phyloP scores from a whole-genome alignment of 148 eudicot genomes.

The Chenopodium berlandieri region DNA sequence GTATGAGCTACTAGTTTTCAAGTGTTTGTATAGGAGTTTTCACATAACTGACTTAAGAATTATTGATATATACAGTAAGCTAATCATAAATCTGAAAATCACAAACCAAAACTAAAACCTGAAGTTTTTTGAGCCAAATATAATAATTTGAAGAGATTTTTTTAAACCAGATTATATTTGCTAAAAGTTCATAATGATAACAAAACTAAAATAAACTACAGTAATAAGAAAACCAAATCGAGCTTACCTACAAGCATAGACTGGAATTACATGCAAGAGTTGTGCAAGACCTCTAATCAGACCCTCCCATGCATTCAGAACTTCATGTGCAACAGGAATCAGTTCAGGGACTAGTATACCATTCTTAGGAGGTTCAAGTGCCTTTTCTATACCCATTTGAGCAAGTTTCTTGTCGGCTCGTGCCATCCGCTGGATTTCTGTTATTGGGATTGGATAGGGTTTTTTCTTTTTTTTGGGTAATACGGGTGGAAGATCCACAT shows the following conservation, averaged over 20 bases:
- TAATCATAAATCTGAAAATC: background rate
- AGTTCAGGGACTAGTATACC: conserved; percentile 75
- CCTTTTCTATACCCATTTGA: conserved; percentile 74
- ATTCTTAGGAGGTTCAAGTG: conserved; percentile 84
- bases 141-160: background rate
- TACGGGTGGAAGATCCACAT: conserved; percentile 83
- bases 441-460: conserved; percentile 85
- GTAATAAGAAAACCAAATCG: background rate
- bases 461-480: conserved; percentile 83
- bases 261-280: conserved; percentile 80
- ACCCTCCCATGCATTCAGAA: conserved; percentile 77
- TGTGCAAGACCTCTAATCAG: conserved; percentile 82
- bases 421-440: conserved; percentile 55
- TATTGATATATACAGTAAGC: background rate
- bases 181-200: background rate
- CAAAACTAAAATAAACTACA: background rate
- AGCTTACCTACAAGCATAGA: conserved; percentile 83
- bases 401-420: conserved; percentile 85
- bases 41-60: background rate
- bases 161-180: background rate
- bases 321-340: conserved; percentile 84
- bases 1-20: background rate
- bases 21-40: background rate
- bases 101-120: background rate
- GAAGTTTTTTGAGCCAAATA: too few relatives aligned